Conservation (phyloP, 83 land plant genomes). For the Picea abies region DNA sequence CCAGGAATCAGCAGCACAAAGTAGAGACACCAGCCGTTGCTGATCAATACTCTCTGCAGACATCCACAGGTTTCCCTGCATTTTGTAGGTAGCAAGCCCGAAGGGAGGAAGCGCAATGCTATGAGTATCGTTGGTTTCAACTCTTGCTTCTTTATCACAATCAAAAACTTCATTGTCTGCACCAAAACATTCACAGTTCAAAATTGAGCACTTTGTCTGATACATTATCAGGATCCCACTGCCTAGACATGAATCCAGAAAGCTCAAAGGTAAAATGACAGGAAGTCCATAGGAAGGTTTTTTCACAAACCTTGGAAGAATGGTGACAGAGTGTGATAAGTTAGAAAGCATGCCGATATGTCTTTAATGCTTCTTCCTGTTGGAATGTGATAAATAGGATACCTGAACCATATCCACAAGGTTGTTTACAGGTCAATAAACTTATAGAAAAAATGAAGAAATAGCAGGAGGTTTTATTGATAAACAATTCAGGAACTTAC, state of each 20-base stretch:
- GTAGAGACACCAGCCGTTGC: constrained; percentile 38
- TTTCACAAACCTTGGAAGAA: constrained; percentile 54
- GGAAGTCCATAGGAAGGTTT: neutral
- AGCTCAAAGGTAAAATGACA: neutral
- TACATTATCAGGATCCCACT: neutral
- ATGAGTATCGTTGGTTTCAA: constrained; percentile 27
- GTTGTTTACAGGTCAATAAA: neutral
- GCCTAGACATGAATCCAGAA: neutral
- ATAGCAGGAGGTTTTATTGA: neutral
- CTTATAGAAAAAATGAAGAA: neutral
- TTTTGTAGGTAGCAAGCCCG: constrained; percentile 48
- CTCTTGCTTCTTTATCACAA: constrained; percentile 3
- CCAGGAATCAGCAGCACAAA: constrained; percentile 77
- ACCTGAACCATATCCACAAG: constrained; percentile 42
- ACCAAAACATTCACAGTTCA: neutral
- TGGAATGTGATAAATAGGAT: constrained; percentile 81
- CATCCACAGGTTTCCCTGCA: constrained; percentile 48
- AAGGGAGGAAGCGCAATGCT: constrained; percentile 45
- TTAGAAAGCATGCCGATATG: constrained; percentile 63
- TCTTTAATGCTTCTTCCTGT: constrained; percentile 55
- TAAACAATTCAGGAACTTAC: constrained; percentile 22
- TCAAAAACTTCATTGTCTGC: constrained; percentile 17
- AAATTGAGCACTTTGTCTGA: neutral
- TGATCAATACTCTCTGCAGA: constrained; percentile 45
- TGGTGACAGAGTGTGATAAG: constrained; percentile 67